Evolutionary conservation across 2,329 filamentous ascomycete species (phyloP).

Genomic region (Fusarium luffae): DNA sequence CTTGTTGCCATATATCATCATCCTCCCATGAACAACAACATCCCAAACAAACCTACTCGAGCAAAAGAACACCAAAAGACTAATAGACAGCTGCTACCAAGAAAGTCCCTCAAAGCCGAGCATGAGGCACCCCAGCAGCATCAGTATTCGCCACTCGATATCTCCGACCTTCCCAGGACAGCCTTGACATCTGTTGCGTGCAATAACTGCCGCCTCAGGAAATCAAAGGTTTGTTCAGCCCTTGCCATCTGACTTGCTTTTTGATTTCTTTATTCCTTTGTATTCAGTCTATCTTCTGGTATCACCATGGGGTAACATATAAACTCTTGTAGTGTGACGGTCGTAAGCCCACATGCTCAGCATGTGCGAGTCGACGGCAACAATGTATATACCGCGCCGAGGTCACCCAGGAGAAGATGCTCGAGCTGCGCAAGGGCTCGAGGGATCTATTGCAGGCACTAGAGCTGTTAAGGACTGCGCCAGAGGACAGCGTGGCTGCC

Average conservation of each 20-base stretch:
- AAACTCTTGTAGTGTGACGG: slow-evolving; percentile 18
- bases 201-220: slow-evolving; percentile 18
- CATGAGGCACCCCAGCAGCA: background rate
- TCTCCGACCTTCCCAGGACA: slow-evolving; percentile 1
- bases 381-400: slow-evolving; percentile 22
- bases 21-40: slow-evolving; percentile 4
- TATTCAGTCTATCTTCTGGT: background rate
- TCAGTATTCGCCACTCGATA: slow-evolving; percentile 10
- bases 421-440: slow-evolving; percentile 10
- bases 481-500: background rate
- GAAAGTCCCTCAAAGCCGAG: background rate
- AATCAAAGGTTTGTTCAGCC: slow-evolving; percentile 21
- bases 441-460: slow-evolving; percentile 12
- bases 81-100: slow-evolving; percentile 19
- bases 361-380: slow-evolving; percentile 20
- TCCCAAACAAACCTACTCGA: slow-evolving; percentile 6
- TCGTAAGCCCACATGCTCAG: slow-evolving; percentile 19
- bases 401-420: slow-evolving; percentile 17
- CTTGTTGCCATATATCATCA: background rate
- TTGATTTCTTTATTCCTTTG: too few species aligned
- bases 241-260: too few species aligned
- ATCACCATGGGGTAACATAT: slow-evolving; percentile 3
- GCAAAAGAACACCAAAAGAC: slow-evolving; percentile 16
- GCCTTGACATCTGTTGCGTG: slow-evolving; percentile 23
- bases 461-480: slow-evolving; percentile 5